These are phyloP conservation scores for Eutypella sp. DNA, from an alignment of 2,329 filamentous ascomycete species.

Conservation along the genomic window DNA sequence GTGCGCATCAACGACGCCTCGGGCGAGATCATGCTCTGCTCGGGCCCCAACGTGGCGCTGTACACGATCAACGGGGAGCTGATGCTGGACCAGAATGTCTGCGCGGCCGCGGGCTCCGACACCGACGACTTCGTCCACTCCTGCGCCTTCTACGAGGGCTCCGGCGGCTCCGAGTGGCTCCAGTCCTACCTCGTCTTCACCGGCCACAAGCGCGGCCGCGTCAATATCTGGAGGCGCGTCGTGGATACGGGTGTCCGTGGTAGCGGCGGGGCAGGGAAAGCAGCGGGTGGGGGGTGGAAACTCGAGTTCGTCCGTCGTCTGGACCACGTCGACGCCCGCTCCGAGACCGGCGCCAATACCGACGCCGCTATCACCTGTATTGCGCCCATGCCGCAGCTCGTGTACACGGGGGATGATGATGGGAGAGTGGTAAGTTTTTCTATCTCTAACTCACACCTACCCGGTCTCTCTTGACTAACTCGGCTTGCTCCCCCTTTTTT, in stretches of 20 bases:
- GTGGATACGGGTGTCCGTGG: too few relatives aligned
- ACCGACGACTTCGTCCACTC: constrained; percentile 73
- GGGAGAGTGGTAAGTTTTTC: constrained; percentile 73
- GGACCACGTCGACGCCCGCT: constrained; percentile 69
- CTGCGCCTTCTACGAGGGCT: constrained; percentile 90
- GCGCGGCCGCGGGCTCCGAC: constrained; percentile 38
- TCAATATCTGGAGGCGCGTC: constrained; percentile 68
- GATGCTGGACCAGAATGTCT: constrained; percentile 77
- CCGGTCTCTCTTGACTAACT: neutral
- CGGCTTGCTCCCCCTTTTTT: constrained; percentile 8
- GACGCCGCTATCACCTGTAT: constrained; percentile 80
- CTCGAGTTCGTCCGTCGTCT: constrained; percentile 76
- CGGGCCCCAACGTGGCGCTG: constrained; percentile 66
- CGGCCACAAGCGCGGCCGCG: constrained; percentile 76
- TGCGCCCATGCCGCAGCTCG: constrained; percentile 70
- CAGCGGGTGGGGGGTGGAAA: constrained; percentile 66
- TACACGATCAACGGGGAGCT: constrained; percentile 86
- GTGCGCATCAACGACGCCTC: constrained; percentile 85
- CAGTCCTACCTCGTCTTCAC: constrained; percentile 84
- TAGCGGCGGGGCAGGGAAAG: too few relatives aligned
- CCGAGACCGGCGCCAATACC: constrained; percentile 52
- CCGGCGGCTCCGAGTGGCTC: constrained; percentile 83
- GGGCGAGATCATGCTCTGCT: constrained; percentile 83
- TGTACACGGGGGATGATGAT: constrained; percentile 93
- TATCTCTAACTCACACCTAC: neutral